These are phyloP conservation scores for Salpingoeca rosetta DNA, from an alignment of 78 protist genomes.

Conservation along the genomic window DNA sequence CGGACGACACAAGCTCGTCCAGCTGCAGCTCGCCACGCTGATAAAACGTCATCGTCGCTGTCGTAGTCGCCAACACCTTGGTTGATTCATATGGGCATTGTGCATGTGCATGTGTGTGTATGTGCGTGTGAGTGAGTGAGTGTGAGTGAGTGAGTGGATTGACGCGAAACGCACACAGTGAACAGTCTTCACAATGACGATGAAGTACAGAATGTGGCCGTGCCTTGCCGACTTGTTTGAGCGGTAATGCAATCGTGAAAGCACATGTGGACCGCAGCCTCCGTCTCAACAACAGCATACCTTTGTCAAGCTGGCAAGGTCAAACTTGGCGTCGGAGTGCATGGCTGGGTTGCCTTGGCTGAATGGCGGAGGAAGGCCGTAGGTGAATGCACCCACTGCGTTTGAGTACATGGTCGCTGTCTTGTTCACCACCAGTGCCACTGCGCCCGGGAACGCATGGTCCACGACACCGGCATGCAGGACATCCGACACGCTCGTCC, in stretches of 20 bases:
- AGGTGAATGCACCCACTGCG: constrained; percentile 10
- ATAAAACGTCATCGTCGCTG: constrained; percentile 9
- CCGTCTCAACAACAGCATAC: no score
- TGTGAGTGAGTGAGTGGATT: no score
- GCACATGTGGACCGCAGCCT: no score
- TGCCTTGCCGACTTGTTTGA: no score
- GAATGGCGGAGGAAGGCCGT: constrained; percentile 17
- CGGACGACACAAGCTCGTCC: neutral
- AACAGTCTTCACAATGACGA: no score
- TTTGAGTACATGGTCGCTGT: neutral
- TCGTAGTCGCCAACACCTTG: constrained; percentile 23
- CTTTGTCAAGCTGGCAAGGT: constrained; percentile 16
- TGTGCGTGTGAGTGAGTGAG: no score
- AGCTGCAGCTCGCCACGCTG: constrained; percentile 10
- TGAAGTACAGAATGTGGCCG: no score
- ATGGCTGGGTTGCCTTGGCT: neutral
- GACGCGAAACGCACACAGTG: no score
- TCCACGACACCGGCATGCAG: neutral
- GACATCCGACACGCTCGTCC: neutral
- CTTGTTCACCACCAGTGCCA: neutral
- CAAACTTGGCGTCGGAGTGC: constrained; percentile 2
- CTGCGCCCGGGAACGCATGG: neutral
- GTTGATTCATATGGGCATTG: no score
- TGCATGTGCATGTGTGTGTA: no score
- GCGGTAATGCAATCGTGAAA: no score